These are phyloP conservation scores for Yamadazyma taylorii DNA, from an alignment of 1,139 yeast species.

Conservation along the genomic window DNA sequence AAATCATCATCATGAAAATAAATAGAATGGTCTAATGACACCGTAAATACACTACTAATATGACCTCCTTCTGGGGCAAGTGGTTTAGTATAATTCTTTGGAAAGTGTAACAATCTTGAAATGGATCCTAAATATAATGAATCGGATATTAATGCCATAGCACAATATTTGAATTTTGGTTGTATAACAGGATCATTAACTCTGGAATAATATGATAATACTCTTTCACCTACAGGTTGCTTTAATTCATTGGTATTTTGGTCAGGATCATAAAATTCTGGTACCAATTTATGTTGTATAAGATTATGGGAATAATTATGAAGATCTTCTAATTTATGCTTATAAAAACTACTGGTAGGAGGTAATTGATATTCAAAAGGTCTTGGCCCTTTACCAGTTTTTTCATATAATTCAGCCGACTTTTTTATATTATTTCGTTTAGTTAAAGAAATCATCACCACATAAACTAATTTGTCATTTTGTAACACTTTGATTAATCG, in stretches of 20 bases:
- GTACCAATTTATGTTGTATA: conserved; percentile 31
- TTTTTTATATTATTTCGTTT: conserved; percentile 26
- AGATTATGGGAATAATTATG: conserved; percentile 19
- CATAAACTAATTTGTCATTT: conserved; percentile 28
- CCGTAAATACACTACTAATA: conserved; percentile 32
- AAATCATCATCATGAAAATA: conserved; percentile 45
- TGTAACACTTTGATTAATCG: conserved; percentile 31
- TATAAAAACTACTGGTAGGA: conserved; percentile 25
- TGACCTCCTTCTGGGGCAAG: conserved; percentile 21
- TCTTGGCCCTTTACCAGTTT: conserved; percentile 19
- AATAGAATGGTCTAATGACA: conserved; percentile 44
- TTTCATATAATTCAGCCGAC: conserved; percentile 9
- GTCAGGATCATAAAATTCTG: conserved; percentile 23
- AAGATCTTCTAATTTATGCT: conserved; percentile 25
- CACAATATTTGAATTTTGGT: conserved; percentile 14
- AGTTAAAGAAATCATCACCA: conserved; percentile 37
- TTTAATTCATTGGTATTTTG: conserved; percentile 20
- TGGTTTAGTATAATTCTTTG: conserved; percentile 18
- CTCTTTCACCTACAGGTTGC: conserved; percentile 31
- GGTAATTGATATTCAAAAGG: conserved; percentile 40
- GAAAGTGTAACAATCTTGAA: conserved; percentile 29
- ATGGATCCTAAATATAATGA: conserved; percentile 35
- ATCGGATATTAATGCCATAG: conserved; percentile 33
- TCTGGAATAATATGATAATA: conserved; percentile 32
- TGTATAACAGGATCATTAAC: conserved; percentile 23